Base-by-base conservation (phyloP, 2,329 filamentous ascomycete genomes). In the Penicillium sp. region DNA sequence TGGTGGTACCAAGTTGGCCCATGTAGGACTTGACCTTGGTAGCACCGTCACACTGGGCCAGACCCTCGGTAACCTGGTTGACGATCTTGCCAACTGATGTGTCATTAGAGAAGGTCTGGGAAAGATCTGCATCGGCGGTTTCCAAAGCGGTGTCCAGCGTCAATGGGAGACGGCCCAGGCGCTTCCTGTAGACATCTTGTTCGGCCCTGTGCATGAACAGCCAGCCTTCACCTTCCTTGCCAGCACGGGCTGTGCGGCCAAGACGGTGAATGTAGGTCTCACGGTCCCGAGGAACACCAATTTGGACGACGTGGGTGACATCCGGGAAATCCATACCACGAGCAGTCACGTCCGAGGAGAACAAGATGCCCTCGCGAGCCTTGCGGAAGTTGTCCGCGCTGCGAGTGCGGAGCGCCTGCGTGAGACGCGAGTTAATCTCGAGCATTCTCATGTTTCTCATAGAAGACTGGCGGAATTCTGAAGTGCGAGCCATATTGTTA, bases 281-380 rank as follows among this genome's bases (percentile, higher is more conserved):
- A 29, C 86, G 82, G 60, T 84, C 82, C 5, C 80, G 77, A 1
- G 89, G 87, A 5, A 83, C 68, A 61, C 89, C 87, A 17, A 90
- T 70, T 68, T 93, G 89, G 58, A 93, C 86, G 60, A 92, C 89
- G 68, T 91, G 89, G n/a, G 87, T 89, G 23, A 93, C 89, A 53
- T 86, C 81, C 29, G 89, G 89, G 76, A 92, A 92, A 71, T 93
- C 90, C 87, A 93, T 91, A 64, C 90, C 90, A 73, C 90, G 82
- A 13, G 90, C 89, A 6, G 89, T 90, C 33, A 93, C 89, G 73
- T 93, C 90, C 2, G 89, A 90, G 2, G 90, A 90, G 70, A 92
- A 83, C 45, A 93, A 80, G 55, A 93, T 80, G 38, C 81, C 91
- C 33, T 81, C 82, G 29, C 76, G 70, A n/a, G 84, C 76, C 15